These are phyloP conservation scores for Speleostelium caveatum DNA, from an alignment of 78 protist species.

Conservation along the genomic window DNA sequence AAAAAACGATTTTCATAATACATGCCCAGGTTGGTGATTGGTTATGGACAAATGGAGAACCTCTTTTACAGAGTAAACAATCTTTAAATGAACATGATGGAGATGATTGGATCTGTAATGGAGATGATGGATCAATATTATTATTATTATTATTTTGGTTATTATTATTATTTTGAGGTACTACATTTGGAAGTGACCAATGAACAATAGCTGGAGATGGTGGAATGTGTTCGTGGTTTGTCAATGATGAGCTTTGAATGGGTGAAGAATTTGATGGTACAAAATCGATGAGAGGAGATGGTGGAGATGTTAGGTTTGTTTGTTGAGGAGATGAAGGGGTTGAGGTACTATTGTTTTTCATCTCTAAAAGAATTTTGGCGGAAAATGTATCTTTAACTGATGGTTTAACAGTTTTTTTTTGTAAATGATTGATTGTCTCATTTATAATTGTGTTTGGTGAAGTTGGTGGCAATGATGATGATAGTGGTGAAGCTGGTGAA, in stretches of 20 bases:
- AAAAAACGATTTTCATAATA: conserved; percentile 64
- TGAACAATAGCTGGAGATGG: conserved; percentile 5
- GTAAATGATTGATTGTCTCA: neutral
- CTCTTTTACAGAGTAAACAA: conserved; percentile 58
- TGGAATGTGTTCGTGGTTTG: neutral
- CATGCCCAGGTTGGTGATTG: conserved; percentile 80
- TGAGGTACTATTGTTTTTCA: conserved; percentile 48
- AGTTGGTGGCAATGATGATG: neutral
- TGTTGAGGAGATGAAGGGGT: conserved; percentile 61
- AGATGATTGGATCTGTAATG: neutral
- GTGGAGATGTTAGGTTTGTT: conserved; percentile 40
- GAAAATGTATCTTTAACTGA: conserved; percentile 46
- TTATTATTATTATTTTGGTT: neutral
- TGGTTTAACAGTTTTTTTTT: neutral
- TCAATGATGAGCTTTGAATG: neutral
- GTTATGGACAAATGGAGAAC: conserved; percentile 50
- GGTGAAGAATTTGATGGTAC: neutral
- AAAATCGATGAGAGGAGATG: neutral
- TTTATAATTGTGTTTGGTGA: neutral
- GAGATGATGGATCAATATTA: neutral
- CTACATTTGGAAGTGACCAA: neutral
- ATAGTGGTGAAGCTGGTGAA: neutral
- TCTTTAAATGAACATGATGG: conserved; percentile 46
- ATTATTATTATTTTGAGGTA: neutral
- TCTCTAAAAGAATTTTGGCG: conserved; percentile 42